phyloP scores from a whole-genome alignment of 2,329 filamentous ascomycete genomes.

The Sarocladiaceae sp. region DNA sequence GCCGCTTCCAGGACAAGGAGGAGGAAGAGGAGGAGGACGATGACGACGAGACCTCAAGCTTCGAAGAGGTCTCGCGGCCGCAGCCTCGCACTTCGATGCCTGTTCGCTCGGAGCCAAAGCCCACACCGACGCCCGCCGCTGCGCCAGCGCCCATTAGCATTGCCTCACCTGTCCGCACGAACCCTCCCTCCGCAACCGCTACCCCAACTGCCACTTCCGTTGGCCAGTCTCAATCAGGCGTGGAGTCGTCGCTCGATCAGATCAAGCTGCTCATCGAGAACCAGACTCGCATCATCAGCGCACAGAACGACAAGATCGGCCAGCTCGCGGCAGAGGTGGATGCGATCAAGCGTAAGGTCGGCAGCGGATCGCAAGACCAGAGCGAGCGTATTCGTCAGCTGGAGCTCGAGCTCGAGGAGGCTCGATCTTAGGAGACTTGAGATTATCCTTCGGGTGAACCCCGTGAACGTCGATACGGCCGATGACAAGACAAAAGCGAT shows the following conservation, averaged over 20 bases:
- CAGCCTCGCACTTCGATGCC: constrained; percentile 50
- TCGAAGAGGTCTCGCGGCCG: constrained; percentile 79
- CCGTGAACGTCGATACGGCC: neutral
- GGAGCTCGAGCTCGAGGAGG: constrained; percentile 61
- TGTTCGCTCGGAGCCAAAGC: constrained; percentile 33
- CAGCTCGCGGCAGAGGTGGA: constrained; percentile 69
- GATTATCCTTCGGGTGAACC: neutral
- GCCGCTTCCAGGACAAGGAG: constrained; percentile 73
- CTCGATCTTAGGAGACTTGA: constrained; percentile 41
- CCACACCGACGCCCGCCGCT: constrained; percentile 25
- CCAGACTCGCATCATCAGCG: constrained; percentile 70
- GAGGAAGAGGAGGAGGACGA: constrained; percentile 57
- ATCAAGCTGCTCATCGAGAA: constrained; percentile 73
- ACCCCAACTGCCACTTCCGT: constrained; percentile 13
- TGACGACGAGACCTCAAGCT: constrained; percentile 67
- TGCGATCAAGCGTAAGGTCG: constrained; percentile 70
- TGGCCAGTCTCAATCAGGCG: constrained; percentile 21
- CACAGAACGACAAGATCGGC: constrained; percentile 71
- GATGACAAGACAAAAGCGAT: neutral
- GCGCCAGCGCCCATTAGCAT: constrained; percentile 11
- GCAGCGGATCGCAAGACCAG: constrained; percentile 51
- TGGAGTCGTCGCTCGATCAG: constrained; percentile 60
- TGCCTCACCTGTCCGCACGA: constrained; percentile 20
- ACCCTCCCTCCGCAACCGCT: constrained; percentile 9
- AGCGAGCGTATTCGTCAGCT: constrained; percentile 62